phyloP scores from a whole-genome alignment of 148 eudicot genomes.

The Vaccinium macrocarpon region DNA sequence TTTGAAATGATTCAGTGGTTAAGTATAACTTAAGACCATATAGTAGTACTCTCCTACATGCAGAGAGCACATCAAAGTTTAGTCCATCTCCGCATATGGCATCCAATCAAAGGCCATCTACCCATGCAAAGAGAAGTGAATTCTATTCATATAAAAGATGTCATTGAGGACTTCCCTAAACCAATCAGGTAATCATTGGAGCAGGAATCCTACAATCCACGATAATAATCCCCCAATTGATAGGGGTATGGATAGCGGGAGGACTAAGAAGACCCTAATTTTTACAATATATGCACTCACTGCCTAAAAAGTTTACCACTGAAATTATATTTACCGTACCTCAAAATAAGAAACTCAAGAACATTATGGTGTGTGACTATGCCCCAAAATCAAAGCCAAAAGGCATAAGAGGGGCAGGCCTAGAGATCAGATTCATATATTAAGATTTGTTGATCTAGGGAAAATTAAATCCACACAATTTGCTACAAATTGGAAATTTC shows the following conservation, averaged over 20 bases:
- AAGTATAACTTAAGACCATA: background rate
- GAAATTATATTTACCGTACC: background rate
- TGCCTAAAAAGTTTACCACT: background rate
- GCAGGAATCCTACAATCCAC: background rate
- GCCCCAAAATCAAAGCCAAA: background rate
- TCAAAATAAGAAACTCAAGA: background rate
- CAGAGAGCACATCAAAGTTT: background rate
- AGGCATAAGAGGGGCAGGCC: background rate
- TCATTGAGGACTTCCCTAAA: background rate
- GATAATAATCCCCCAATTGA: too few species aligned
- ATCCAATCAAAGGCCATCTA: background rate
- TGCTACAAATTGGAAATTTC: background rate
- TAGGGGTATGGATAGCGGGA: background rate
- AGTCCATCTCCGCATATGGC: background rate
- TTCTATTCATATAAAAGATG: background rate
- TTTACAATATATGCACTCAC: background rate
- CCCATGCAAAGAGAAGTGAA: background rate
- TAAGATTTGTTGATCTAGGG: background rate
- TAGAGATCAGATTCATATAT: background rate
- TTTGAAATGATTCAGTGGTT: background rate
- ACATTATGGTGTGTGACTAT: background rate
- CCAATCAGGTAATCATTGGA: background rate
- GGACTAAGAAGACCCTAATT: background rate
- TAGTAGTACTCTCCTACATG: background rate
- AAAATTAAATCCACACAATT: background rate